Base-by-base conservation (phyloP, 352 stramenopile species). In the Phytopythium mirpurense region DNA sequence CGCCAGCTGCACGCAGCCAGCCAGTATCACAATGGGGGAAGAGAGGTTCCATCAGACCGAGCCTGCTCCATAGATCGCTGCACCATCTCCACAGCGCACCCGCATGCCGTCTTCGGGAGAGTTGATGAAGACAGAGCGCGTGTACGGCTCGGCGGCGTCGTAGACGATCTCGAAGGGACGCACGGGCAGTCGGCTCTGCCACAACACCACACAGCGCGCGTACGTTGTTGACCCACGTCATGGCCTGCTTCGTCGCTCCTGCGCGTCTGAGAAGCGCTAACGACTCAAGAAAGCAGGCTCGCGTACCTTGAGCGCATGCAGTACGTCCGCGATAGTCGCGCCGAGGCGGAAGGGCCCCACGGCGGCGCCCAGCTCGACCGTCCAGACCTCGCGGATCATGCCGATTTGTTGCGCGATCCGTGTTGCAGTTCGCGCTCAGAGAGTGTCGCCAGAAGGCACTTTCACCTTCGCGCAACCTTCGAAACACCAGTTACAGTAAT, bases 331-430 rank as follows among this genome's bases (percentile, higher is more conserved):
- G 42, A 94, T 64, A 43, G 59, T 92, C 21, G 82, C 76, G 6
- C 84, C 84, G 2, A 94, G 72, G 6, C 69, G 78, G 62, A 94
- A 91, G 19, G 84, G 84, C 0, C 84, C 84, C 11, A 94, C 75
- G 38, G 66, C 73, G n/a, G 62, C 73, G 69, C 84, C 84, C 44
- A 90, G 67, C 48, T 89, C 82, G 56, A 94, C 90, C 63, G 79
- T 75, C 84, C 84, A 94, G 44, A 94, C 76, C 60, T 92, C 74
- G 34, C 78, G 72, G 57, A 78, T 88, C 81, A 88, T 85, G 43
- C 8, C 32, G 24, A 16, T 37, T 15, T 15, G 29, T 32, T 32
- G 29, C 29, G 29, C 29, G 29, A 32, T n/a, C n/a, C n/a, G n/a
- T n/a, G 42, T 48, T 48, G 42, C 42, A 48, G 26, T 34, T 48